A percentile compares a stretch with the other conserved stretches of the same genome.
These are phyloP conservation scores for Scutellaria barbata DNA, from an alignment of 257 asterid species.

Conservation along the genomic window DNA sequence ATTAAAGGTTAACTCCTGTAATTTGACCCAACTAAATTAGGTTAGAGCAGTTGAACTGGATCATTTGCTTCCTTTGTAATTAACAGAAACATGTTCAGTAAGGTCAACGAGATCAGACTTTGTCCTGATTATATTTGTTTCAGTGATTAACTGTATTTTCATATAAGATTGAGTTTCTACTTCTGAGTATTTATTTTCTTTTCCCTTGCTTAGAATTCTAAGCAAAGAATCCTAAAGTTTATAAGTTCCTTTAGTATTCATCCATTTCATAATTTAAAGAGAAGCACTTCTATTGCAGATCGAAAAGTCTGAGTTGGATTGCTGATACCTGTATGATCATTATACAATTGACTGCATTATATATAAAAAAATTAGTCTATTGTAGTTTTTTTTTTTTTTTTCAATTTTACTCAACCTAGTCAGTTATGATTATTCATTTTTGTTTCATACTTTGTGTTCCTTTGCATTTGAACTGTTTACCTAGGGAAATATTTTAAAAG, in stretches of 20 bases:
- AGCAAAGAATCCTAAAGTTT: neutral
- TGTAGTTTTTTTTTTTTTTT: neutral
- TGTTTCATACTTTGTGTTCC: neutral
- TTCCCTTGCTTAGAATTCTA: neutral
- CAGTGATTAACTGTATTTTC: neutral
- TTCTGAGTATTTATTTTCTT: slow-evolving; percentile 1
- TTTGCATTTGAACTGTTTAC: slow-evolving; percentile 16
- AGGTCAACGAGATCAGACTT: neutral
- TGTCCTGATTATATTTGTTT: slow-evolving; percentile 12
- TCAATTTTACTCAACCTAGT: neutral
- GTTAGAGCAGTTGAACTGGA: neutral
- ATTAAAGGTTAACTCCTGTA: neutral
- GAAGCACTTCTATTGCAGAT: neutral
- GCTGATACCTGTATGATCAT: neutral
- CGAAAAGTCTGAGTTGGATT: neutral
- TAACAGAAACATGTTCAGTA: no score
- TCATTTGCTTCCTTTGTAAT: neutral
- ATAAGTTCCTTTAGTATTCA: neutral
- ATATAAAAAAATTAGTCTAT: neutral
- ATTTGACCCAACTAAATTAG: neutral
- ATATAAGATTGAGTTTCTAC: slow-evolving; percentile 12
- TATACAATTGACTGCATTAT: neutral
- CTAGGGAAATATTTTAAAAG: neutral
- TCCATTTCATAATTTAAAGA: slow-evolving; percentile 7
- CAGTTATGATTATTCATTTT: slow-evolving; percentile 5